Conservation (phyloP, 305 asterid genomes). For the Plantago coronopus region DNA sequence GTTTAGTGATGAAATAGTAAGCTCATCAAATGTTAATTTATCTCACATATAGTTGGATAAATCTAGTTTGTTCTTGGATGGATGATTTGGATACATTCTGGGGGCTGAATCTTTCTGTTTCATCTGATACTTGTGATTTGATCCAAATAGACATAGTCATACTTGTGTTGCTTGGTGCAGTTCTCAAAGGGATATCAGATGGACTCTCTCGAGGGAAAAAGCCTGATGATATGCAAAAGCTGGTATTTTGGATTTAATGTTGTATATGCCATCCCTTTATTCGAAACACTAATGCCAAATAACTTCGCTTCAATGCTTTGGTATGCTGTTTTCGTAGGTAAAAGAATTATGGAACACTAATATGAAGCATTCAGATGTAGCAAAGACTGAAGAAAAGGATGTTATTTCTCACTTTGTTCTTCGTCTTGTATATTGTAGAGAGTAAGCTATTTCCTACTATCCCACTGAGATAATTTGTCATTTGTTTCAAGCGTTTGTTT, state of each 20-base stretch:
- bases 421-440: conserved; percentile 92
- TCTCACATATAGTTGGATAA: too few species aligned
- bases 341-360: conserved; percentile 52
- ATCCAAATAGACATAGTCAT: conserved; percentile 9
- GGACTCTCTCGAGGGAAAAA: conserved; percentile 84
- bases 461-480: too few species aligned
- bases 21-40: too few species aligned
- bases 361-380: conserved; percentile 42
- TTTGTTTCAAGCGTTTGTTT: too few species aligned
- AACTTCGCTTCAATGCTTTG: too few species aligned
- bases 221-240: conserved; percentile 62
- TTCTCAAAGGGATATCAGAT: conserved; percentile 83
- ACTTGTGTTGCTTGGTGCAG: conserved; percentile 42
- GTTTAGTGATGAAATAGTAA: too few species aligned
- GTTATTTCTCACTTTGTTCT: conserved; percentile 89
- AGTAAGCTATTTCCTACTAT: conserved; percentile 41
- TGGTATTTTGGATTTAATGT: conserved; percentile 37
- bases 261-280: neutral
- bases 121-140: neutral
- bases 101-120: neutral
- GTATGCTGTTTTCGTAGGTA: conserved; percentile 34
- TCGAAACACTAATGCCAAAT: too few species aligned
- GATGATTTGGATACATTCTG: too few species aligned
- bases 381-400: conserved; percentile 50
- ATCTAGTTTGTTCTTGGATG: too few species aligned